Base-by-base conservation (phyloP, 495 filamentous ascomycete genomes). In the Podospora appendiculata region DNA sequence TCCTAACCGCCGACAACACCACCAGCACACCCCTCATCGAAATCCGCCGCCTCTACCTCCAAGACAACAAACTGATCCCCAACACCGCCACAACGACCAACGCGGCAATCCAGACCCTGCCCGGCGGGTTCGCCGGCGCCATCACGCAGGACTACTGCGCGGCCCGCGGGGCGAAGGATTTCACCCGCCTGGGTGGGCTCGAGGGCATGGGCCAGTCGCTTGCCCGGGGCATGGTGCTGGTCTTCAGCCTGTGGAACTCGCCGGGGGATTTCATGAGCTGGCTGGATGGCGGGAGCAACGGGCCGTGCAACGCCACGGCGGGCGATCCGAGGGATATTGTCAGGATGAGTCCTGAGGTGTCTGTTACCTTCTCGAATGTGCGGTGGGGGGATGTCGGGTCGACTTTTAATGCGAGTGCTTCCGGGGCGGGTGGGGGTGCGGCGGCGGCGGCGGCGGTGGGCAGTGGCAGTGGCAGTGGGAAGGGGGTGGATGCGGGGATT, bases 201-300 rank as follows among this genome's bases (percentile, higher is more conserved):
- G 57, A 61, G 12, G 67, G 55, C 1, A 85, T 90, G 75, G 76
- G 85, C 32, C 65, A 75, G 36, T 77, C 75, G 3, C 64, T 88
- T 34, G 66, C 53, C 0, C 61, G 80, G 0, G 83, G 84, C 3
- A 87, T 88, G 83, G 81, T 85, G 1, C 61, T 87, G n/a, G 71
- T 76, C 1, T 76, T 87, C 57, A 78, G 73, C 54, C 74, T 87
- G 50, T 87, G 83, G 83, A 80, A 79, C 65, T 80, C 81, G 48
- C 61, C 66, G 13, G 67, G 71, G n/a, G 65, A 67, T 2, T 77
- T 73, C 61, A 86, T 86, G 84, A 71, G 72, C 41, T 87, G 83
- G 82, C 63, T 87, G 11, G 84, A 87, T 58, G 67, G 71, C 41
- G 25, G 25, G 7, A 66, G 57, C 39, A 68, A 77, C 16, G 83